Evolutionary conservation across 495 filamentous ascomycete species (phyloP).

Genomic region (Melanomma pulvis-pyrius): DNA sequence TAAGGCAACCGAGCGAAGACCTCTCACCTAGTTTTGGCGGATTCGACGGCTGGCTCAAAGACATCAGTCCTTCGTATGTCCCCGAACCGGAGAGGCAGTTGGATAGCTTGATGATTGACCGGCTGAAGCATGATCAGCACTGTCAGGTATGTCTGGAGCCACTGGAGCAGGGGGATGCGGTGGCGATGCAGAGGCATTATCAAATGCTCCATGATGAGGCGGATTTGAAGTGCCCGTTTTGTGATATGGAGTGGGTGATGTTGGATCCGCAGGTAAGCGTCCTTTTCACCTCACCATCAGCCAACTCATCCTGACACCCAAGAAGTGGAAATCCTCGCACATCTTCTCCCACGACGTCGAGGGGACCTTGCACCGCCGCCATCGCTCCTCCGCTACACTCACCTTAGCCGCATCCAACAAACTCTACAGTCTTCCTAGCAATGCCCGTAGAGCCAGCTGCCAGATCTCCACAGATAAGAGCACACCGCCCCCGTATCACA

Average conservation of each 20-base stretch:
- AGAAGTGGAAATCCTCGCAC: constrained; percentile 18
- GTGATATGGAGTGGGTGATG: constrained; percentile 13
- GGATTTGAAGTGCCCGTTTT: constrained; percentile 24
- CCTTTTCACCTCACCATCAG: background rate
- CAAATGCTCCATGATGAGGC: constrained; percentile 5
- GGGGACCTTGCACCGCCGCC: background rate
- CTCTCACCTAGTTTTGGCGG: background rate
- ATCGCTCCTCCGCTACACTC: background rate
- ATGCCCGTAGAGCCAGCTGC: background rate
- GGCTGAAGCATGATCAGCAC: background rate
- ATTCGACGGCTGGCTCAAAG: constrained; percentile 16
- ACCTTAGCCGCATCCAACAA: background rate
- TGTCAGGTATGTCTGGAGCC: constrained; percentile 19
- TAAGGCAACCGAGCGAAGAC: background rate
- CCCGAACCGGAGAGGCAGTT: constrained; percentile 25
- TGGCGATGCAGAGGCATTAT: constrained; percentile 7
- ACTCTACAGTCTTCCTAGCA: background rate
- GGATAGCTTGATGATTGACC: constrained; percentile 9
- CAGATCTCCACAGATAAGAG: background rate
- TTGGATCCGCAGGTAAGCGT: constrained; percentile 7
- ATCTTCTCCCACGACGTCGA: constrained; percentile 13
- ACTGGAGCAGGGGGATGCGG: background rate
- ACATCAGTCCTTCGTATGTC: background rate
- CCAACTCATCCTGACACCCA: background rate
- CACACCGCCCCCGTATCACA: background rate